Evolutionary conservation across 495 filamentous ascomycete genomes (phyloP).

Genomic region (Penicillium tannophilum): DNA sequence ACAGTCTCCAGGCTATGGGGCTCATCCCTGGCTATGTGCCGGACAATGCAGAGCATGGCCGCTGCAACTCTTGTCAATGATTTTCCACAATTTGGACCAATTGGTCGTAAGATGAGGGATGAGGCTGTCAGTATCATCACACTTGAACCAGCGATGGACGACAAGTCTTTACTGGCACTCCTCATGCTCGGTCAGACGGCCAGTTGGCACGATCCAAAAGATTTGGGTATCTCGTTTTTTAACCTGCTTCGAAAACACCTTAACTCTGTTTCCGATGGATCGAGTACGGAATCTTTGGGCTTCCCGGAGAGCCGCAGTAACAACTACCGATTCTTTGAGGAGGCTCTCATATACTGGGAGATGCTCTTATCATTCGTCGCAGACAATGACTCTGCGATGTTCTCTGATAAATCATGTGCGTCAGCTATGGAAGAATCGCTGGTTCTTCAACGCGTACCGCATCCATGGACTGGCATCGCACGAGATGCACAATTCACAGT

Average conservation of each 20-base stretch:
- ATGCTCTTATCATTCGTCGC: slow-evolving; percentile 61
- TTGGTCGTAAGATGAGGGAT: slow-evolving; percentile 55
- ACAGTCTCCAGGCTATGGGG: slow-evolving; percentile 59
- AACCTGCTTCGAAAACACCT: slow-evolving; percentile 48
- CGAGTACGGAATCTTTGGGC: slow-evolving; percentile 9
- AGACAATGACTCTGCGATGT: slow-evolving; percentile 42
- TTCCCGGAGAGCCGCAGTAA: slow-evolving; percentile 38
- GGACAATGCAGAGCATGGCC: slow-evolving; percentile 63
- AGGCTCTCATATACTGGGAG: slow-evolving; percentile 62
- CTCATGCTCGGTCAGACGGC: slow-evolving; percentile 59
- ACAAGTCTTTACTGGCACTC: slow-evolving; percentile 54
- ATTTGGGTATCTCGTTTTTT: slow-evolving; percentile 54
- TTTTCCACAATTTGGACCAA: slow-evolving; percentile 54
- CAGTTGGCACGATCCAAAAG: slow-evolving; percentile 58
- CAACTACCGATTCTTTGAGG: slow-evolving; percentile 59
- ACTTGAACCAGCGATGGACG: slow-evolving; percentile 46
- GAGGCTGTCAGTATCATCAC: slow-evolving; percentile 52
- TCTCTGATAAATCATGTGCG: slow-evolving; percentile 21
- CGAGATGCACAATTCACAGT: slow-evolving; percentile 56
- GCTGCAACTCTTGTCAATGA: slow-evolving; percentile 60
- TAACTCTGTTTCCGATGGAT: slow-evolving; percentile 33
- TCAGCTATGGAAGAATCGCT: slow-evolving; percentile 30
- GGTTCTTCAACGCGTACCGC: slow-evolving; percentile 49
- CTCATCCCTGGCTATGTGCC: slow-evolving; percentile 57
- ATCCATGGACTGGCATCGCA: slow-evolving; percentile 62